Conservation (phyloP, 1,284 basidiomycete genomes). For the Ganoderma sinense region DNA sequence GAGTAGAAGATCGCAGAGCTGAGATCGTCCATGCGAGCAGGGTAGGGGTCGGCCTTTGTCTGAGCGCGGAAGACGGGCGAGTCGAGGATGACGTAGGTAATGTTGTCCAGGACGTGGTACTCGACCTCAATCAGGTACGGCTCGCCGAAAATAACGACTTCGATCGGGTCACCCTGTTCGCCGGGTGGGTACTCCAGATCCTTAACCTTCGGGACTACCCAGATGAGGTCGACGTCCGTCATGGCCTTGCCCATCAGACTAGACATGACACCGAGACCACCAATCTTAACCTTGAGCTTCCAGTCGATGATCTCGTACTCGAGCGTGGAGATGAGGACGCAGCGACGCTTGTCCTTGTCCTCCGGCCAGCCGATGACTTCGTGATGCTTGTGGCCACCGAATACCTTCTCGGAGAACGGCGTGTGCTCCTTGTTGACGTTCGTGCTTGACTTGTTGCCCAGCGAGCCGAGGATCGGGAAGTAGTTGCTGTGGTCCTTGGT, state of each 20-base stretch:
- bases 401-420: slow-evolving; percentile 70
- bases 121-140: slow-evolving; percentile 95
- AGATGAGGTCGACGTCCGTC: slow-evolving; percentile 93
- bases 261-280: slow-evolving; percentile 96
- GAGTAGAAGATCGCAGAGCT: slow-evolving; percentile 97
- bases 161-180: slow-evolving; percentile 91
- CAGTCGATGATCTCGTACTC: slow-evolving; percentile 97
- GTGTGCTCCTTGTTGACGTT: slow-evolving; percentile 62
- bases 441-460: slow-evolving; percentile 71
- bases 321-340: slow-evolving; percentile 89
- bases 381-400: slow-evolving; percentile 56
- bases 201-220: slow-evolving; percentile 94
- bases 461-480: slow-evolving; percentile 76
- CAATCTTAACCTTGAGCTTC: slow-evolving; percentile 97
- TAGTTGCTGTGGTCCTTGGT: slow-evolving; percentile 71
- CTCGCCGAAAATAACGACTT: slow-evolving; percentile 95
- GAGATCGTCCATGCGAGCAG: slow-evolving; percentile 94
- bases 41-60: slow-evolving; percentile 93
- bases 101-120: slow-evolving; percentile 90
- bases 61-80: slow-evolving; percentile 95
- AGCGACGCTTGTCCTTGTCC: slow-evolving; percentile 86
- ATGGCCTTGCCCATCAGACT: slow-evolving; percentile 96
- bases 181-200: slow-evolving; percentile 90
- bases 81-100: slow-evolving; percentile 92
- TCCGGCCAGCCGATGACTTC: slow-evolving; percentile 94